Percentiles rank a stretch among this genome's conserved stretches.
Evolutionary conservation across 1,284 basidiomycete genomes (phyloP).

Genomic region (Puccinia coronata): DNA sequence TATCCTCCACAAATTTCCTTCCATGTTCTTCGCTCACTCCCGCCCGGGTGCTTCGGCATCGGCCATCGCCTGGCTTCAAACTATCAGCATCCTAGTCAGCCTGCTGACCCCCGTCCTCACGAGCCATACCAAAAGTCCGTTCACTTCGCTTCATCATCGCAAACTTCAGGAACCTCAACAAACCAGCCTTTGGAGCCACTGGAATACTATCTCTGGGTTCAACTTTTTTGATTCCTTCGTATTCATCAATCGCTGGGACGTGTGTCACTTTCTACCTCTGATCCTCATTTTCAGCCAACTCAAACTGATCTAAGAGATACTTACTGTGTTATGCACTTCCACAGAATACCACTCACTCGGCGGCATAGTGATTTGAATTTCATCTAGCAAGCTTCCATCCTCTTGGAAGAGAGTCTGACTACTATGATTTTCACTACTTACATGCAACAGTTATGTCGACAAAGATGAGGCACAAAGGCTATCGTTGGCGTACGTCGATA

Average conservation of each 20-base stretch:
- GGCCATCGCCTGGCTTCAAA: no score
- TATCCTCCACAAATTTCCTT: no score
- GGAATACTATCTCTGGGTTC: conserved; percentile 18
- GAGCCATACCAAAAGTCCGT: no score
- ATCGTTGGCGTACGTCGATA: conserved; percentile 19
- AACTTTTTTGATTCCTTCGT: conserved; percentile 28
- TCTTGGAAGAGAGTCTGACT: not conserved
- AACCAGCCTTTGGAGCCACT: conserved; percentile 30
- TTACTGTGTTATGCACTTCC: not conserved
- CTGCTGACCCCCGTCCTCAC: no score
- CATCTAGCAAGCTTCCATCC: not conserved
- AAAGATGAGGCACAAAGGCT: conserved; percentile 1
- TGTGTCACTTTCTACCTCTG: not conserved
- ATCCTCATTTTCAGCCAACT: not conserved
- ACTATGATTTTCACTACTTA: not conserved
- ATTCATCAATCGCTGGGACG: conserved; percentile 39
- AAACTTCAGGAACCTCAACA: no score
- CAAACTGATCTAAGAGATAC: not conserved
- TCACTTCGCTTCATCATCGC: no score
- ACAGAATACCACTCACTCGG: conserved; percentile 31
- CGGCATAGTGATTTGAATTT: conserved; percentile 19
- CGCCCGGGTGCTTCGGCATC: no score
- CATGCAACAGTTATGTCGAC: conserved; percentile 19
- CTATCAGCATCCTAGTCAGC: no score
- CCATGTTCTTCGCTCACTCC: no score